Conservation (phyloP, 306 rosid genomes). For the Comarum palustre region DNA sequence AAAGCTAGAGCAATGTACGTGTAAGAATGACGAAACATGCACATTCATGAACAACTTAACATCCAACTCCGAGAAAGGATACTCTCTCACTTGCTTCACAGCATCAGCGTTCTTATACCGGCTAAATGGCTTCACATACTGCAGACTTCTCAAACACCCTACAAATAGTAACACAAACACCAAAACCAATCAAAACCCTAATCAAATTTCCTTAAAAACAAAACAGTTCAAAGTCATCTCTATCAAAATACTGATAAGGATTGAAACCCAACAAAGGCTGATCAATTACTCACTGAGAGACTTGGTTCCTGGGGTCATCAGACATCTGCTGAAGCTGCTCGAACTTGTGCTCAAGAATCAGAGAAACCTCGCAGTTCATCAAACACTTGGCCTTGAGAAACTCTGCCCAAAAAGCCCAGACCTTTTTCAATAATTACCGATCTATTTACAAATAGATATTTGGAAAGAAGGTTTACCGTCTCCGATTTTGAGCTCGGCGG, state of each 20-base stretch:
- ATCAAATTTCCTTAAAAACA: too few relatives aligned
- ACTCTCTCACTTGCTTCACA: constrained; percentile 98
- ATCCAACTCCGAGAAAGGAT: constrained; percentile 44
- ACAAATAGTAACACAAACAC: background rate
- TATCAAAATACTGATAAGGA: background rate
- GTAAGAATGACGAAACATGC: background rate
- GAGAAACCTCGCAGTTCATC: constrained; percentile 92
- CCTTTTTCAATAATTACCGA: background rate
- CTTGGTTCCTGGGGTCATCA: constrained; percentile 84
- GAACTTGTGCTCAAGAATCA: constrained; percentile 92
- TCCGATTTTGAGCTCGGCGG: constrained; percentile 94
- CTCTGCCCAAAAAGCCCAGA: constrained; percentile 39
- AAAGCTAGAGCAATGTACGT: background rate
- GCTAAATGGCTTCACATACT: constrained; percentile 96
- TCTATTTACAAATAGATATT: background rate
- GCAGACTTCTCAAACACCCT: constrained; percentile 97
- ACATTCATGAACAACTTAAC: background rate
- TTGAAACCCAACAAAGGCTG: background rate
- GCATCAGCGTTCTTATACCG: constrained; percentile 97
- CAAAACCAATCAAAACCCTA: background rate
- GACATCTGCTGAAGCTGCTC: constrained; percentile 95
- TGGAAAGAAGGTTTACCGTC: constrained; percentile 48
- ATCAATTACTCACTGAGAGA: constrained; percentile 69
- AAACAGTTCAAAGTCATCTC: background rate
- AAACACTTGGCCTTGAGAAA: constrained; percentile 93